Evolutionary conservation across 176 grass and related monocot species (phyloP), one percentile per base, ranked within the genome.

Genomic region (Triticum timopheevii): DNA sequence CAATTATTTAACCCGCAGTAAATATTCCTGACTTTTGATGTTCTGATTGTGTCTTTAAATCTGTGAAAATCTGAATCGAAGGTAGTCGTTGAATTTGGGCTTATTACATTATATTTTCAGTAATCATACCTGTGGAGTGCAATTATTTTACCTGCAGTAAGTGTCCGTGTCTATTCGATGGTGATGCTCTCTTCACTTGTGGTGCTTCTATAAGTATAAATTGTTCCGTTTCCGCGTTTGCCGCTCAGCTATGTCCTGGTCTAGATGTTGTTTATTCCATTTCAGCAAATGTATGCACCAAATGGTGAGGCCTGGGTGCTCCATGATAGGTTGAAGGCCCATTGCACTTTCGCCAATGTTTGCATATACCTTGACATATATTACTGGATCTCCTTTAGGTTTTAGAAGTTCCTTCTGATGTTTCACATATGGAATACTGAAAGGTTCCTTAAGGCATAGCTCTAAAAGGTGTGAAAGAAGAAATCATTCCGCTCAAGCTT

Each of bases 21-120:
- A 39, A 33, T 64, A 10, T 62, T 77, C 44, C 65, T 72, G 3
- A 74, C 1, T 45, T 73, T 54, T 96, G 84, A 28, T 92, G 93
- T 50, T 98, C 92, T 28, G 93, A 94, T 83, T 98, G 96, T 66
- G 90, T 94, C 23, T 93, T 98, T 71, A 92, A 92, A 42, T 93
- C 93, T 38, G 87, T 93, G 25, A 64, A 92, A 90, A 85, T 96
- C 79, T 28, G 84, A 89, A 82, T 87, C 61, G 45, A 98, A 96
- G 94, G 90, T 94, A 88, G 62, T 70, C 40, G 22, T 74, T 68
- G 36, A 35, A 44, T 78, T 77, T 82, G 58, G 15, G 20, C 33
- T 39, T 34, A 30, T 36, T 59, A 59, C 13, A 27, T 70, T 86
- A 49, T 47, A 72, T 12, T 64, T 78, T 39, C 19, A 71, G 70